Base-by-base conservation (phyloP, 768 basidiomycete species). In the Tylopilus subfusipes region DNA sequence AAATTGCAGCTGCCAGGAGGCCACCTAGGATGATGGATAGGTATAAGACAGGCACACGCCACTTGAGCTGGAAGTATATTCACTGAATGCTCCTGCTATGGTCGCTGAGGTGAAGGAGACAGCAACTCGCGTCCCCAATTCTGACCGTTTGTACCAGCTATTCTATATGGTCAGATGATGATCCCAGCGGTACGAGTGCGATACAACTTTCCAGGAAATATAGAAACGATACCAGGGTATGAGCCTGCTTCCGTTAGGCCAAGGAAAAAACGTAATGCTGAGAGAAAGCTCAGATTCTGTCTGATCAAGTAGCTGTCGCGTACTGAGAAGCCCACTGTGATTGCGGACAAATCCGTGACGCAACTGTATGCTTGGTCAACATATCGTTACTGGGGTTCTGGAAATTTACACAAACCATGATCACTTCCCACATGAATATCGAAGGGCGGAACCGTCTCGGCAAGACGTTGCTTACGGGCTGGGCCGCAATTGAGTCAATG, bases 21-120 rank as follows among this genome's bases (percentile, higher is more conserved):
- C 85, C 85, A 61, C 83, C 84, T 84, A 49, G 18, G 24, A 46
- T 33, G 39, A 21, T 16, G 24, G 30, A 21, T 48, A n/a, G n/a
- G 13, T 33, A 36, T 52, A 14, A 54, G 53, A 22, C 16, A 39
- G 25, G 27, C 12, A 27, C 11, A 42, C 9, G 16, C 4, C 19
- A 47, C 10, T 22, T 10, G 31, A 25, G 14, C 24, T n/a, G 19
- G n/a, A 45, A 34, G 65, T 43, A 21, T 39, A 56, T 76, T 48
- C 49, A 84, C 86, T 83, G 68, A 88, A 88, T 14, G 85, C 86
- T 22, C 90, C 90, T 5, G 89, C 82, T 27, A 87, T 76, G 0
- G 90, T 91, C 2, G 89, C 88, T 27, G 88, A 86, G 3, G 85
- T 83, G 71, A 90, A 91, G 73, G 93, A 93, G 16, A 85, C 55